These are phyloP conservation scores for Populus simonii DNA, from an alignment of 345 rosid species.

Conservation along the genomic window DNA sequence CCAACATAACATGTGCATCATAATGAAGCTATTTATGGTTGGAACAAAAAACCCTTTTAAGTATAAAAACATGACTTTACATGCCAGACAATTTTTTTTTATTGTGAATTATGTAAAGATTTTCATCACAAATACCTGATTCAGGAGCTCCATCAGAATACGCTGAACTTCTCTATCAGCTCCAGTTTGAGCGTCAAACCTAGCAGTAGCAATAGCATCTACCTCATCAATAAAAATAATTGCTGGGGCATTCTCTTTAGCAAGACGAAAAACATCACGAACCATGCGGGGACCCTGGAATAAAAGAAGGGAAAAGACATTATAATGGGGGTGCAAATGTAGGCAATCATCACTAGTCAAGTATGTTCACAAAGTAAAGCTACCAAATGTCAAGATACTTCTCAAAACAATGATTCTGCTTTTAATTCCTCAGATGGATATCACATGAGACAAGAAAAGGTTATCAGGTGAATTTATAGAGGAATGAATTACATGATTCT, in stretches of 20 bases:
- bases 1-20: background rate
- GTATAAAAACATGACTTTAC: background rate
- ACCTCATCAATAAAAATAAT: constrained; percentile 97
- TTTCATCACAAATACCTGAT: constrained; percentile 53
- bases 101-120: background rate
- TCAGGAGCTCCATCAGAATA: constrained; percentile 90
- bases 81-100: background rate
- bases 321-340: background rate
- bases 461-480: background rate
- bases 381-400: too few relatives aligned
- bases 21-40: background rate
- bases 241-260: constrained; percentile 98
- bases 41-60: background rate
- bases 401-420: background rate
- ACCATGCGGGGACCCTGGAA: constrained; percentile 98
- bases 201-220: constrained; percentile 96
- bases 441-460: background rate
- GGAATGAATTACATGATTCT: background rate
- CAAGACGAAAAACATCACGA: constrained; percentile 97
- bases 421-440: background rate
- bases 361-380: background rate
- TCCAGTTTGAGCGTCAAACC: constrained; percentile 99
- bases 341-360: background rate
- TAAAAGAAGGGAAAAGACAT: constrained; percentile 10
- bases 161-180: constrained; percentile 99